Base-by-base conservation (phyloP, 805 yeast genomes). In the Saccharomycopsis babjevae region DNA sequence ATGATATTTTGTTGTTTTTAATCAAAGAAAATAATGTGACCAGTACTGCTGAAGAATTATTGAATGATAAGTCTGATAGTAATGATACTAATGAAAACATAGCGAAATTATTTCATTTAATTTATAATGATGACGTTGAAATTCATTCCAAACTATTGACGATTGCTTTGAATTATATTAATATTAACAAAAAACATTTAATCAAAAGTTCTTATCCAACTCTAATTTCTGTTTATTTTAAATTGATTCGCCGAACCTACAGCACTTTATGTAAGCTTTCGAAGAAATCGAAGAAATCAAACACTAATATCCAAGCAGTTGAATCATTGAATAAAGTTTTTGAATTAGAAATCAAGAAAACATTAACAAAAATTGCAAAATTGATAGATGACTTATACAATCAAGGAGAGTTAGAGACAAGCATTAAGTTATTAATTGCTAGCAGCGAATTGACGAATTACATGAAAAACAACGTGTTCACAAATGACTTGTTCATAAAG, bases 401-500 rank as follows among this genome's bases (percentile, higher is more conserved):
- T 50, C 59, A 66, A 22, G 74, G 77, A n/a, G 63, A 67, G n/a
- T 66, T 73, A 1, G 79, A 77, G 42, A 65, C 69, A 38, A 73
- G 77, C 11, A 67, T 74, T 52, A 66, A 79, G 32, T 68, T 66
- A 65, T 87, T 87, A 69, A 74, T 89, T 59, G 77, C 83, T 57
- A 79, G 86, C 43, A 97, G 96, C 0, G 74, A 82, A 16, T 72
- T 89, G 2, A 93, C 97, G 0, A 97, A 94, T 70, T 93, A 88
- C 71, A 76, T 86, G 32, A 75, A 79, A 18, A 75, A 84, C 43
- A 86, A 84, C 61, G 90, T 87, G 62, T 83, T 90, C 36, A 77
- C 93, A 16, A 89, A 89, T 73, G 99, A 94, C 73, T 84, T 90
- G 68, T 89, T 86, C 71, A 92, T 89, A 42, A 96, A 91, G 71